These are phyloP conservation scores for Hydnomerulius pinastri DNA, from an alignment of 768 basidiomycete genomes.

Conservation along the genomic window DNA sequence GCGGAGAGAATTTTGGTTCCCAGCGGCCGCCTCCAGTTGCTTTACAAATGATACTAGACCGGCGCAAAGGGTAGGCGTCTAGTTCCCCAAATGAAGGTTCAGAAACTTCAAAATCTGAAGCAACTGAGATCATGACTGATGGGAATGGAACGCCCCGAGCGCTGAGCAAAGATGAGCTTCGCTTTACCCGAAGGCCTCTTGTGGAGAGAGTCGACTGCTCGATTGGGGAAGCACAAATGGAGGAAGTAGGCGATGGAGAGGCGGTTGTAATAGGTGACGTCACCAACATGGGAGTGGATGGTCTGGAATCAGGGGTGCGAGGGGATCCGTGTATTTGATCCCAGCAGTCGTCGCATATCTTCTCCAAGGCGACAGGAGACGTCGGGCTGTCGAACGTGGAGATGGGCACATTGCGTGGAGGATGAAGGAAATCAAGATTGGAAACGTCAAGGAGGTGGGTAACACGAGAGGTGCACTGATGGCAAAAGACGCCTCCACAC, in stretches of 20 bases:
- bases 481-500: conserved; percentile 79
- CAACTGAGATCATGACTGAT: conserved; percentile 17
- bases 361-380: conserved; percentile 56
- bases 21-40: conserved; percentile 79
- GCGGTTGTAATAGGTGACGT: conserved; percentile 31
- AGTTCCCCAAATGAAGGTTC: conserved; percentile 67
- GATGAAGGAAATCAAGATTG: conserved; percentile 66
- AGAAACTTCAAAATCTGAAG: conserved; percentile 30
- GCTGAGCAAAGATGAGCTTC: conserved; percentile 32
- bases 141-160: conserved; percentile 27
- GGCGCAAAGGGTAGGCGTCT: conserved; percentile 70
- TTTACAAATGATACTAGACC: conserved; percentile 71
- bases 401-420: conserved; percentile 68
- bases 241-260: conserved; percentile 35
- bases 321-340: conserved; percentile 68
- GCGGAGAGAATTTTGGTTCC: conserved; percentile 62
- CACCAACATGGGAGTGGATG: conserved; percentile 43
- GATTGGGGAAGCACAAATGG: conserved; percentile 35
- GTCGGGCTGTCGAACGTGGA: conserved; percentile 54
- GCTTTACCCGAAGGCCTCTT: conserved; percentile 19
- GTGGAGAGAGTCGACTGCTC: conserved; percentile 25
- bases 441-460: conserved; percentile 76
- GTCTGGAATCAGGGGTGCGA: conserved; percentile 39
- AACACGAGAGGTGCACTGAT: conserved; percentile 55
- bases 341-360: conserved; percentile 79